Percentiles rank a stretch among this genome's conserved stretches.
phyloP scores from a whole-genome alignment of 2,329 filamentous ascomycete species.

The Claviceps pazoutovae region DNA sequence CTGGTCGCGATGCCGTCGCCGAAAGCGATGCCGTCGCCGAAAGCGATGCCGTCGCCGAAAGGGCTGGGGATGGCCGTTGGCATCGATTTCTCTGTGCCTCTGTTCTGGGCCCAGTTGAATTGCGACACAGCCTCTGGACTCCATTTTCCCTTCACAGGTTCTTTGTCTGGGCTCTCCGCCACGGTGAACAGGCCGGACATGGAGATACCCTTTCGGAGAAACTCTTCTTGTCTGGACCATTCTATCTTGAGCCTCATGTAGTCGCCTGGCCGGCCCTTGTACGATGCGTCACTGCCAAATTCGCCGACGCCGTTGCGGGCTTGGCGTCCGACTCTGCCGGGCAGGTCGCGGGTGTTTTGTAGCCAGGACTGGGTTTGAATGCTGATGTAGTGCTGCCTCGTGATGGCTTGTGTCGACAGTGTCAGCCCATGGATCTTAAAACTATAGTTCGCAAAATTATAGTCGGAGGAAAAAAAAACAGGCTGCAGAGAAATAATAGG shows the following conservation, averaged over 20 bases:
- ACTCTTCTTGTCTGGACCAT: conserved; percentile 3
- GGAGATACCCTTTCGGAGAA: background rate
- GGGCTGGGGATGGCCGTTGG: background rate
- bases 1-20: background rate
- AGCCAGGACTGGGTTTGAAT: background rate
- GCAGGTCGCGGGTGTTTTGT: background rate
- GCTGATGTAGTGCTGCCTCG: background rate
- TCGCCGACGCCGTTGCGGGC: background rate
- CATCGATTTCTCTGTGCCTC: background rate
- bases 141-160: background rate
- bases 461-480: background rate
- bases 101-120: background rate
- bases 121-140: background rate
- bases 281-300: background rate
- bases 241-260: conserved; percentile 8
- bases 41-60: background rate
- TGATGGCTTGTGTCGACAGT: background rate
- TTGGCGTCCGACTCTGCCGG: too few relatives aligned
- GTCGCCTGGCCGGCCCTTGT: background rate
- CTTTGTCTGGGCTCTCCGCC: background rate
- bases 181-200: conserved; percentile 11
- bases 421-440: background rate
- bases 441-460: background rate
- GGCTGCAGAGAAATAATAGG: background rate
- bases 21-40: background rate